Base-by-base conservation (phyloP, 1,284 basidiomycete species). In the Microbotryum violaceum region DNA sequence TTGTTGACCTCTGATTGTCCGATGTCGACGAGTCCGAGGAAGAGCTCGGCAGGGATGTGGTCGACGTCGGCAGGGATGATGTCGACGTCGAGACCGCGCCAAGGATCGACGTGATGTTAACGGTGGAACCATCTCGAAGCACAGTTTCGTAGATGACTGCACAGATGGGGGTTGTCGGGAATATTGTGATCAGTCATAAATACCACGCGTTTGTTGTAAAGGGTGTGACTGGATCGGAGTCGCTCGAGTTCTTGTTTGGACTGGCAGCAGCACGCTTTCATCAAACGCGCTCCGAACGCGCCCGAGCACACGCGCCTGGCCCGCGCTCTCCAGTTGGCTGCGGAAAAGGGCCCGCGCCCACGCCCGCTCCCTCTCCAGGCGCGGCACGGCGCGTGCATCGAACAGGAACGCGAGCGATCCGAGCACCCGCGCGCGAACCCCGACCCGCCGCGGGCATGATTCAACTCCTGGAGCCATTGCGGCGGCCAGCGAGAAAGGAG, bases 41-140 rank as follows among this genome's bases (percentile, higher is more conserved):
- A 49, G 48, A 49, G 21, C 14, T 49, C 21, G 48, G 21, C 27
- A 27, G 27, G 20, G 51, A 25, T n/a, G 27, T 27, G 27, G 27
- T 27, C 27, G 27, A 27, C 27, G 4, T 49, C 21, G 48, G 21
- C 27, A 27, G 27, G 20, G 0, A 6, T 27, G 50, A 25, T 9
- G 51, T 31, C 51, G 51, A 53, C 20, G 51, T 31, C 51, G 51
- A 10, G 20, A 23, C 10, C 20, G 9, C 51, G 16, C 48, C 48
- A 20, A 21, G 48, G 12, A 33, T 53, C 20, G 51, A 53, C 31
- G 51, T 53, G n/a, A 53, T 23, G 25, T 53, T 31, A 6, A 53
- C 51, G 23, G 51, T 53, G n/a, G 51, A 29, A 14, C 51, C 51
- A 31, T 53, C 33, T n/a, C 51, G 23, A n/a, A 53, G 51, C 9